Percentiles rank a stretch among this genome's conserved stretches.
Evolutionary conservation across 2,329 filamentous ascomycete species (phyloP).

Genomic region (Geosmithia flava): DNA sequence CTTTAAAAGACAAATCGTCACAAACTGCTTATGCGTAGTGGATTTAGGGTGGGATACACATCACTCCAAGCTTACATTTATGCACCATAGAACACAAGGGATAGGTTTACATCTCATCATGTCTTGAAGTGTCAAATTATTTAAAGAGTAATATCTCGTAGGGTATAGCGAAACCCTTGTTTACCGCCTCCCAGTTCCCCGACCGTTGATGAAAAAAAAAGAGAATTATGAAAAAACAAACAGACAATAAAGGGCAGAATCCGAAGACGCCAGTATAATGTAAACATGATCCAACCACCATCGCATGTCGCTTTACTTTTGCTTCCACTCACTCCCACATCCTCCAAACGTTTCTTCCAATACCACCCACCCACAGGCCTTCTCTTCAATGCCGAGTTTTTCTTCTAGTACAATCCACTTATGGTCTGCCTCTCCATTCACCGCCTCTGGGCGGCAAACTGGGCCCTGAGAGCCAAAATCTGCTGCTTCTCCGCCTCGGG

Average conservation of each 20-base stretch:
- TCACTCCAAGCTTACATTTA: too few relatives aligned
- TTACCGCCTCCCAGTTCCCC: background rate
- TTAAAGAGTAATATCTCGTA: background rate
- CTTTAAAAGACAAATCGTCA: background rate
- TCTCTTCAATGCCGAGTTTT: constrained; percentile 1
- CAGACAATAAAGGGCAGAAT: background rate
- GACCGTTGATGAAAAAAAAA: background rate
- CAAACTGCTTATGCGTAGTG: too few relatives aligned
- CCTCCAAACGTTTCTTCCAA: background rate
- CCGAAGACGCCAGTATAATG: background rate
- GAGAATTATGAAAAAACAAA: background rate
- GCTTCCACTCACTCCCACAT: too few relatives aligned
- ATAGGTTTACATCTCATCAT: too few relatives aligned
- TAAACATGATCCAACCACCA: background rate
- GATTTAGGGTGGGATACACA: too few relatives aligned
- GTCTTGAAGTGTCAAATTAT: too few relatives aligned
- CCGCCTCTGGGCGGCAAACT: constrained; percentile 34
- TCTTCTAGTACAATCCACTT: background rate
- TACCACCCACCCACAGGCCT: background rate
- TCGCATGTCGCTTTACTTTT: background rate
- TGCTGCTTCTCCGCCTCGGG: constrained; percentile 65
- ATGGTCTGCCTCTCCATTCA: constrained; percentile 4
- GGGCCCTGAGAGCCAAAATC: constrained; percentile 63
- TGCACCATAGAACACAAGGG: too few relatives aligned
- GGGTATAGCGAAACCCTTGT: background rate